Base-by-base conservation (phyloP, 176 grass and related monocot genomes). In the Triticum dicoccoides region DNA sequence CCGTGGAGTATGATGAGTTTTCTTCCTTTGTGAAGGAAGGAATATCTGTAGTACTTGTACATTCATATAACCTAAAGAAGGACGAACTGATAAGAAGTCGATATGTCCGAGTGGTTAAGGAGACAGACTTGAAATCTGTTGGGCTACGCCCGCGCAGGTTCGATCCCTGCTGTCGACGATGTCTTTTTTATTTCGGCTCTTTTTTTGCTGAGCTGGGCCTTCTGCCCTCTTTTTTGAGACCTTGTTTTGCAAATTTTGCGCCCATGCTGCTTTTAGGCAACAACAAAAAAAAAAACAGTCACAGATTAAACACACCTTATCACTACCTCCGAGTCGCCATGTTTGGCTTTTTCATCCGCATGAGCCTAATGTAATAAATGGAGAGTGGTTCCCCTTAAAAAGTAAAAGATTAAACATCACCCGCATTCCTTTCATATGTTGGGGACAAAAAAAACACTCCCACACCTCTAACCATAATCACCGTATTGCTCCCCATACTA, bases 111-210 rank as follows among this genome's bases (percentile, higher is more conserved):
- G 94, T 93, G 94, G 94, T 96, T 91, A 98, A 95, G 96, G 96
- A 96, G 93, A 98, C 91, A 91, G 90, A 98, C 93, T 98, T 95
- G 96, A 98, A 98, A 98, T 94, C 86, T 98, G 91, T 92, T 98
- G 93, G 96, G 93, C 90, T 94, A 33, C 67, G 91, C 93, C 93
- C 92, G 91, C 96, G 88, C 91, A 98, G 89, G 89, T 93, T 93
- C 87, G 87, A 91, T 88, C 91, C 91, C 93, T 91, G 91, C 91
- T 91, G 84, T 95, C 89, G 94, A 95, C 94, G 87, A 0, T 11
- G 1, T 2, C 0, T 0, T 0, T 4, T 2, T 3, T 32, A 4
- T 2, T 44, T 1, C 0, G 1, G 3, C 30, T 52, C 0, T 10
- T 23, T 9, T 44, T 10, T 17, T 0, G 13, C 71, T 2, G 15